phyloP scores from a whole-genome alignment of 2,329 filamentous ascomycete species.

The Aureobasidium sp. region DNA sequence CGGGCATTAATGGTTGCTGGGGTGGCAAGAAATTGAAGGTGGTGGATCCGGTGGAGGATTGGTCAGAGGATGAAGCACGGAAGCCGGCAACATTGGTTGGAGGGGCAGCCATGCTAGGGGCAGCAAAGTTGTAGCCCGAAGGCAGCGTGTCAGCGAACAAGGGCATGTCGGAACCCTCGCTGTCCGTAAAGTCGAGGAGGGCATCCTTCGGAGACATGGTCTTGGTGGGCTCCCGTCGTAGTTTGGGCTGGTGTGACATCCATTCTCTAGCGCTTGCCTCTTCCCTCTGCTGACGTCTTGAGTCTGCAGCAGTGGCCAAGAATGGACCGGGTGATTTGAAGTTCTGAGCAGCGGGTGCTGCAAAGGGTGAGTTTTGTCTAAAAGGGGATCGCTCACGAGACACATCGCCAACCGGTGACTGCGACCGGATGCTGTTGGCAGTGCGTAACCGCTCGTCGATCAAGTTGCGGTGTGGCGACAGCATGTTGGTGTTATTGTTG shows the following conservation, averaged over 20 bases:
- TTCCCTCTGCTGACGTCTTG: conserved; percentile 55
- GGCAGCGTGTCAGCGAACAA: conserved; percentile 32
- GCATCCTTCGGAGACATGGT: conserved; percentile 95
- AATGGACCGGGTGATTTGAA: conserved; percentile 35
- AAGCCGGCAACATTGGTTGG: conserved; percentile 17
- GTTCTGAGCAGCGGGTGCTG: conserved; percentile 33
- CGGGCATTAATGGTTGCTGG: conserved; percentile 23
- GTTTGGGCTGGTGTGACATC: conserved; percentile 25
- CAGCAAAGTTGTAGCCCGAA: conserved; percentile 36
- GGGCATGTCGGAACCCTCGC: conserved; percentile 54
- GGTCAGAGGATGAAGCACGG: conserved; percentile 21
- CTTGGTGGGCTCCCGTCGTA: conserved; percentile 47
- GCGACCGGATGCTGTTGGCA: conserved; percentile 62
- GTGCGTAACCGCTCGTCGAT: conserved; percentile 72
- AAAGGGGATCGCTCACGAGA: conserved; percentile 75
- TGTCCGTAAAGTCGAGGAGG: conserved; percentile 69
- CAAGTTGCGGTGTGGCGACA: conserved; percentile 50
- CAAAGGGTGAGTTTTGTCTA: conserved; percentile 53
- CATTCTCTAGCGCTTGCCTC: conserved; percentile 48
- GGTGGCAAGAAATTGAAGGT: conserved; percentile 30
- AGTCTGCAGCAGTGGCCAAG: conserved; percentile 51
- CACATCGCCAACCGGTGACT: conserved; percentile 46
- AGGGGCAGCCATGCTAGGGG: conserved; percentile 26
- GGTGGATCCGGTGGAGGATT: conserved; percentile 24
- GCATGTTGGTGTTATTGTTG: conserved; percentile 49